Conservation (phyloP, 306 rosid species). For the Pyrus pyrifolia region DNA sequence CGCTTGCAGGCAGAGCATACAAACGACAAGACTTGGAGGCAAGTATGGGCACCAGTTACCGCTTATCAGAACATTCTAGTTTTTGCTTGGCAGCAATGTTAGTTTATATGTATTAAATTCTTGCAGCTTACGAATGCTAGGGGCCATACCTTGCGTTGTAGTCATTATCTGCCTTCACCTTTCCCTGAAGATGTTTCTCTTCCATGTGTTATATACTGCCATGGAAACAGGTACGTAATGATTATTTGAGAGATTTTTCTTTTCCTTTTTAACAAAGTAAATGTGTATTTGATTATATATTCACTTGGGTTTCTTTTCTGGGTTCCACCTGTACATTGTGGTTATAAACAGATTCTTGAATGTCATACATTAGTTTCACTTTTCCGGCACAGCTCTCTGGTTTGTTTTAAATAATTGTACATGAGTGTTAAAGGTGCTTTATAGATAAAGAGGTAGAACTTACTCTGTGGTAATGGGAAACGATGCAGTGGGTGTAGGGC, state of each 20-base stretch:
- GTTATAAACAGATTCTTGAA: background rate
- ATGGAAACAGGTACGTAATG: constrained; percentile 77
- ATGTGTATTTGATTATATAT: constrained; percentile 4
- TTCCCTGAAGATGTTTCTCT: constrained; percentile 67
- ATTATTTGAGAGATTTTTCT: constrained; percentile 7
- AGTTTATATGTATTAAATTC: constrained; percentile 18
- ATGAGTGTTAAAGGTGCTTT: background rate
- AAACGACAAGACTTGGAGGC: constrained; percentile 97
- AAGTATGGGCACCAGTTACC: constrained; percentile 60
- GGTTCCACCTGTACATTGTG: background rate
- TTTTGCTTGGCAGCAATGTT: constrained; percentile 14
- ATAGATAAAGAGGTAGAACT: constrained; percentile 3
- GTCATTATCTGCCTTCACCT: constrained; percentile 84
- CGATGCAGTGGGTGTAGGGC: constrained; percentile 95
- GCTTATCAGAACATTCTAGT: constrained; percentile 19
- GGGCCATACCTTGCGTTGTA: constrained; percentile 75
- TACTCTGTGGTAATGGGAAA: constrained; percentile 22
- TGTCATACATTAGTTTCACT: background rate
- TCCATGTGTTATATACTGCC: constrained; percentile 97
- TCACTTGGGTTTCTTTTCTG: background rate
- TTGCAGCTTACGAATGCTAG: constrained; percentile 83
- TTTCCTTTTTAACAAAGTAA: background rate
- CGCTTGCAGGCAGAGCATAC: constrained; percentile 72
- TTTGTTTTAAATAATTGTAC: constrained; percentile 5
- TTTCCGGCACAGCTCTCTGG: constrained; percentile 1